Percentiles rank a stretch among this genome's conserved stretches.
These are phyloP conservation scores for Fusarium temperatum DNA, from an alignment of 2,329 filamentous ascomycete genomes.

Conservation along the genomic window DNA sequence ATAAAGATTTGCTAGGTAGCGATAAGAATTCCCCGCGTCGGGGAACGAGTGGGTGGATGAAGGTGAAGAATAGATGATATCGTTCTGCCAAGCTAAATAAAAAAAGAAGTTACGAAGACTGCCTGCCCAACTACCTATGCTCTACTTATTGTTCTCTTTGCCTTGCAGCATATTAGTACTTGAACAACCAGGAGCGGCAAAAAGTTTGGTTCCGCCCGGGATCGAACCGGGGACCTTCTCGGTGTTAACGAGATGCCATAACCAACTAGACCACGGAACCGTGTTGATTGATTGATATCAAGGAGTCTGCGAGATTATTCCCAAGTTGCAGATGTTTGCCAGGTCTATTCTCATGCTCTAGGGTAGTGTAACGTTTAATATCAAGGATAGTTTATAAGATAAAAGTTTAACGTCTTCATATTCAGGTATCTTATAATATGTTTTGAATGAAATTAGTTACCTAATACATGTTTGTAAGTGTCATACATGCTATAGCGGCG, in stretches of 20 bases:
- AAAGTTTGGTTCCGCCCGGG: slow-evolving; percentile 50
- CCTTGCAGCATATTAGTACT: no score
- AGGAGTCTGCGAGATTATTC: accelerated
- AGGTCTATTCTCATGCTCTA: background rate
- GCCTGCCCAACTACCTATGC: no score
- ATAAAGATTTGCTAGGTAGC: slow-evolving; percentile 20
- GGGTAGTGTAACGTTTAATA: background rate
- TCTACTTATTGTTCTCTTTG: background rate
- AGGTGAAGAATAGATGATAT: slow-evolving; percentile 49
- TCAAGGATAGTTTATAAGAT: background rate
- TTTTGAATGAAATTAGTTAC: accelerated
- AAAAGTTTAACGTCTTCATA: background rate
- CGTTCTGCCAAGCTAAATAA: background rate
- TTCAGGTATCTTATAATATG: no score
- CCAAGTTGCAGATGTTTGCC: accelerated
- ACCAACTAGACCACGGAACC: slow-evolving; percentile 53
- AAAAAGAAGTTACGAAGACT: background rate
- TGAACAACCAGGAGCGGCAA: background rate
- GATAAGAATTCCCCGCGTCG: slow-evolving; percentile 41
- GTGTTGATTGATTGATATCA: accelerated
- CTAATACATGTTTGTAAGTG: background rate
- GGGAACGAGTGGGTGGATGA: slow-evolving; percentile 52
- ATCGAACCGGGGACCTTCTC: slow-evolving; percentile 53
- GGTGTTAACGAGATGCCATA: slow-evolving; percentile 53
- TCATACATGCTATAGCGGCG: no score